Conservation (phyloP, 441 rosid species). For the Euphorbia celastroides region DNA sequence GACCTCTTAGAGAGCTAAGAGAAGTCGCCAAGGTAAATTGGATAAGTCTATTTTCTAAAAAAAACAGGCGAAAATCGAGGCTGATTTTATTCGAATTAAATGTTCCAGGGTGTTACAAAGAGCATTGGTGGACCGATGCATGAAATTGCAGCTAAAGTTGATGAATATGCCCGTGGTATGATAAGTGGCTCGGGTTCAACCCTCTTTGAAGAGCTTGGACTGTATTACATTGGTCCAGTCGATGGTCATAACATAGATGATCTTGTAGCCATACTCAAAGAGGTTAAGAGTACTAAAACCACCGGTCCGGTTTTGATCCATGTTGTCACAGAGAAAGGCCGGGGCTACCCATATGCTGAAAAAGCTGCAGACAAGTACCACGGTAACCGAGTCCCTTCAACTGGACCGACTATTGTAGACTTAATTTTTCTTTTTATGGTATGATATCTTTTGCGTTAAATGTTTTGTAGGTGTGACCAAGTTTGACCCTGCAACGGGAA, state of each 20-base stretch:
- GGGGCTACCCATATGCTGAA: slow-evolving; percentile 47
- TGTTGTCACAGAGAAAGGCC: slow-evolving; percentile 47
- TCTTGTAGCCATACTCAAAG: slow-evolving; percentile 28
- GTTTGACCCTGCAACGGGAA: slow-evolving; percentile 41
- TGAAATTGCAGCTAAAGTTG: slow-evolving; percentile 29
- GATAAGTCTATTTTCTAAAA: too few species aligned
- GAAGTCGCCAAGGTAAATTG: slow-evolving; percentile 37
- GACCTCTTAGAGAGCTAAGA: slow-evolving; percentile 23
- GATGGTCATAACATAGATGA: slow-evolving; percentile 44
- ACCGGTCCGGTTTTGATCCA: slow-evolving; percentile 44
- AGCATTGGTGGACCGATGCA: slow-evolving; percentile 31
- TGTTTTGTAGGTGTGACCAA: slow-evolving; percentile 33
- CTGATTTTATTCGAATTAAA: too few species aligned
- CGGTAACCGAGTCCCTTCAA: too few species aligned
- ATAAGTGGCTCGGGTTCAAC: too few species aligned
- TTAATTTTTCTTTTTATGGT: too few species aligned
- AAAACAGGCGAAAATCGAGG: too few species aligned
- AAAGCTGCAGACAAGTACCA: slow-evolving; percentile 45
- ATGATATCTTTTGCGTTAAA: too few species aligned
- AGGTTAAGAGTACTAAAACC: slow-evolving; percentile 28
- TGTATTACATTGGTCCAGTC: slow-evolving; percentile 42
- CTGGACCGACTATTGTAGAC: too few species aligned
- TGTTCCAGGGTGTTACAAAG: slow-evolving; percentile 35
- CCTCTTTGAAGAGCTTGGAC: slow-evolving; percentile 47
- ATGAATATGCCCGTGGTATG: slow-evolving; percentile 24